Base-by-base conservation (phyloP, 495 filamentous ascomycete genomes). In the Stereocaulon alpinum region DNA sequence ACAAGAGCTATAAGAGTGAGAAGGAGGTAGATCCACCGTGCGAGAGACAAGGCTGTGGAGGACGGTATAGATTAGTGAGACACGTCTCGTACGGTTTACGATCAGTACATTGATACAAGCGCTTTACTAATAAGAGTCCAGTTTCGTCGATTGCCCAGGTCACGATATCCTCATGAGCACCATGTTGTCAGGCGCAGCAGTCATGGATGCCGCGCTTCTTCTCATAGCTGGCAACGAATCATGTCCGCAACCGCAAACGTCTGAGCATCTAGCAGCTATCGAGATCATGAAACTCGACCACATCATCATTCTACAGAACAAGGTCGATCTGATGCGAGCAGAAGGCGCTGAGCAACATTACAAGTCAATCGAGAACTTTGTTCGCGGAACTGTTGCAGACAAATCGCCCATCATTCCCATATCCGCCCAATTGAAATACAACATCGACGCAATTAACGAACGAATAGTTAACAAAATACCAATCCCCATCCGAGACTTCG, bases 151-250 rank as follows among this genome's bases (percentile, higher is more conserved):
- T 73, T 98, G 93, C 80, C 93, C 93, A 40, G 93, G 93, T 73
- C 93, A 98, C 86, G 93, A 98, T 76, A 98, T 98, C 89, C 90
- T 98, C 68, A 98, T 98, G 93, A 96, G 91, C 74, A 98, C 93
- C 60, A 98, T 97, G 93, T 85, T 97, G 75, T 98, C 93, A 70
- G 94, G 93, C 68, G 93, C 93, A 67, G 93, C 93, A 45, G 93
- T 98, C 79, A 98, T 98, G 93, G 93, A 98, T 72, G 93, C 93
- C 52, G 94, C 94, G 37, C 81, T 98, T 34, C 83, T 98, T 34
- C 79, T 98, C 44, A 96, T 98, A 70, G 94, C 93, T 61, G 94
- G 93, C 76, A 98, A 98, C 78, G 93, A 98, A 87, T 86, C 87
- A 18, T 96, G 93, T 74, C 93, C 93, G 20, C 93, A 98, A 72